Conservation (phyloP, 371 early-diverging fungal species). For the Rhizopus microsporus region DNA sequence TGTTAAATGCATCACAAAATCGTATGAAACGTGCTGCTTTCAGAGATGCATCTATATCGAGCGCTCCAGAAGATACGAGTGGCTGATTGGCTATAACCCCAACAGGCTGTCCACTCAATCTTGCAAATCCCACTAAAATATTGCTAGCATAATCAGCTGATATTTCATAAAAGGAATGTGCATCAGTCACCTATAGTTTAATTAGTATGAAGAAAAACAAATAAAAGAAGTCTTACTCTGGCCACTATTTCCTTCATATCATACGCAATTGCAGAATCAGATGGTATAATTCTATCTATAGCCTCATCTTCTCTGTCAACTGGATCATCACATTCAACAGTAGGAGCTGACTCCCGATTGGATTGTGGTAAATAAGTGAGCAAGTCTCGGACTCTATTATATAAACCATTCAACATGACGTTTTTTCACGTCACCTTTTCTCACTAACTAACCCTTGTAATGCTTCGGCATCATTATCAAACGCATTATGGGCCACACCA, state of each 20-base stretch:
- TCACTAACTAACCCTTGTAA: conserved; percentile 54
- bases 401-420: too few relatives aligned
- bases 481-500: conserved; percentile 91
- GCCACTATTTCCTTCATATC: conserved; percentile 91
- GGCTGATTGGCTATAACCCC: conserved; percentile 97
- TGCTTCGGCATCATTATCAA: conserved; percentile 95
- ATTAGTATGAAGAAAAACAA: neutral
- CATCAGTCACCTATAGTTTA: conserved; percentile 70
- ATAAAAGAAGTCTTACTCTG: conserved; percentile 48
- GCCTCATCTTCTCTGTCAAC: conserved; percentile 75
- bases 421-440: too few relatives aligned
- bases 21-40: conserved; percentile 97
- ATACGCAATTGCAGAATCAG: conserved; percentile 92
- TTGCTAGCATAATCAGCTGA: conserved; percentile 93
- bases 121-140: conserved; percentile 89
- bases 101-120: conserved; percentile 89
- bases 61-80: conserved; percentile 90
- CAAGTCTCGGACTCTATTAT: conserved; percentile 77
- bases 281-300: conserved; percentile 86
- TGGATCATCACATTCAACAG: conserved; percentile 74
- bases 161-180: conserved; percentile 88
- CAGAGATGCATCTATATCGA: conserved; percentile 94
- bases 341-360: conserved; percentile 72
- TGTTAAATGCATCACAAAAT: conserved; percentile 96
- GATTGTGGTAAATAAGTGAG: conserved; percentile 88